Conservation (phyloP, 345 rosid genomes). For the Lepidium didymum region DNA sequence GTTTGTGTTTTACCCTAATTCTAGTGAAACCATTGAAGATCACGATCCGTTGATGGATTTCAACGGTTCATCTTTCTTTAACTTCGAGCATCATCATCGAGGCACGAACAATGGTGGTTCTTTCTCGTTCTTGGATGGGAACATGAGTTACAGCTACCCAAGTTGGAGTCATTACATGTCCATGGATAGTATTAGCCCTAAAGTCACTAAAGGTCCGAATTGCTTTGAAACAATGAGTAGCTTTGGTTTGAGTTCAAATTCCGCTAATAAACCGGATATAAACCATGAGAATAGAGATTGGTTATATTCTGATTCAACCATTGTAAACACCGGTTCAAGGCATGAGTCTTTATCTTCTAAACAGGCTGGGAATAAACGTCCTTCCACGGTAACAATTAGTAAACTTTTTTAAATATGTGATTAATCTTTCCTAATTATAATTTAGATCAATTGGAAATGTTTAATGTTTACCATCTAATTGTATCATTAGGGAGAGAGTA, state of each 20-base stretch:
- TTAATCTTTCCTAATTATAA: not conserved
- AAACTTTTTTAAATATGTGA: not conserved
- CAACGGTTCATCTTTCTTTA: constrained; percentile 47
- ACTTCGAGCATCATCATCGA: constrained; percentile 40
- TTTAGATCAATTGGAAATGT: constrained; percentile 35
- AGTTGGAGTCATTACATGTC: constrained; percentile 24
- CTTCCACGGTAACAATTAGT: constrained; percentile 29
- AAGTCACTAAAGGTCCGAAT: constrained; percentile 27
- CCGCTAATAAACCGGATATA: constrained; percentile 8
- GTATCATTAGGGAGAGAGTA: constrained; percentile 39
- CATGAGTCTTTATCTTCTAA: constrained; percentile 33
- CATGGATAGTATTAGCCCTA: constrained; percentile 34
- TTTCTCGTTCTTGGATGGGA: not conserved
- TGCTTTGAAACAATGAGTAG: constrained; percentile 34
- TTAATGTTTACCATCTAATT: constrained; percentile 60
- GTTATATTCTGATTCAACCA: constrained; percentile 44
- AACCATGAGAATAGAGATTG: constrained; percentile 34
- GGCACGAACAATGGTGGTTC: not conserved
- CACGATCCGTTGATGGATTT: constrained; percentile 51
- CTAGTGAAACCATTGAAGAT: constrained; percentile 24
- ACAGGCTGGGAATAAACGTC: constrained; percentile 41
- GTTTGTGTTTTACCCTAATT: constrained; percentile 23
- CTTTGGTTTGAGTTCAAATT: constrained; percentile 13
- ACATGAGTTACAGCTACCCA: constrained; percentile 10
- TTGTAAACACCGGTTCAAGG: constrained; percentile 29